A percentile compares a stretch with the other conserved stretches of the same genome.
Evolutionary conservation across 768 basidiomycete genomes (phyloP).

Genomic region (Boletus tomentosulus): DNA sequence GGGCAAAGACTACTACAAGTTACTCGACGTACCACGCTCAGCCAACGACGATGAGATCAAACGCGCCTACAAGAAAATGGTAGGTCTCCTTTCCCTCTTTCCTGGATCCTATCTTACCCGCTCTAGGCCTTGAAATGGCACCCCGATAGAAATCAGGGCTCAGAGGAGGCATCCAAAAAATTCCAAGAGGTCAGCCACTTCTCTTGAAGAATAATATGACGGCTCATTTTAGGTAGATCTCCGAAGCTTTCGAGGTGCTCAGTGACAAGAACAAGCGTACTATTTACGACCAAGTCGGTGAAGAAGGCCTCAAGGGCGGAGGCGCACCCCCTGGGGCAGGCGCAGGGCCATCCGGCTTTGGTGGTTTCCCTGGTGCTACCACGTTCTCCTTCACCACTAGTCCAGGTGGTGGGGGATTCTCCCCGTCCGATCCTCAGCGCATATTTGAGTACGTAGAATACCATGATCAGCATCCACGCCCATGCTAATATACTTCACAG

Average conservation of each 20-base stretch:
- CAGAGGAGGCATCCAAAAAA: slow-evolving; percentile 80
- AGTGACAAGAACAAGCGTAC: slow-evolving; percentile 82
- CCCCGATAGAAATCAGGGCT: slow-evolving; percentile 84
- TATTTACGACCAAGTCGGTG: slow-evolving; percentile 90
- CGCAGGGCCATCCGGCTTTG: slow-evolving; percentile 32
- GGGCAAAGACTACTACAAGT: slow-evolving; percentile 88
- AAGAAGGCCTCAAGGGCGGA: slow-evolving; percentile 86
- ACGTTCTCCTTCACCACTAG: slow-evolving; percentile 57
- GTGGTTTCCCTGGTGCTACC: slow-evolving; percentile 44
- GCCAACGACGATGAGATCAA: slow-evolving; percentile 88
- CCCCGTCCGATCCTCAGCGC: slow-evolving; percentile 77
- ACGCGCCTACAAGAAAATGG: slow-evolving; percentile 94
- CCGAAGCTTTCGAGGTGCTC: slow-evolving; percentile 95
- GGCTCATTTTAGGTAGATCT: slow-evolving; percentile 48
- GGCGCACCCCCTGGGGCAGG: slow-evolving; percentile 52
- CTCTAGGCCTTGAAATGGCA: slow-evolving; percentile 87
- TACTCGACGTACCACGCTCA: slow-evolving; percentile 66
- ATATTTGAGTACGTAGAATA: slow-evolving; percentile 74
- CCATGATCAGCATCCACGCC: not conserved
- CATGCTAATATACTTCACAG: slow-evolving; percentile 30
- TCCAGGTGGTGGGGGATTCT: slow-evolving; percentile 52
- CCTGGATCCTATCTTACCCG: slow-evolving; percentile 3
- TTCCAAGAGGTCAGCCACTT: slow-evolving; percentile 75
- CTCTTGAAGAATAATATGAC: no score
- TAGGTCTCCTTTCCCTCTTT: slow-evolving; percentile 27